Base-by-base conservation (phyloP, 2,329 filamentous ascomycete species). In the Pezicula radicicola region DNA sequence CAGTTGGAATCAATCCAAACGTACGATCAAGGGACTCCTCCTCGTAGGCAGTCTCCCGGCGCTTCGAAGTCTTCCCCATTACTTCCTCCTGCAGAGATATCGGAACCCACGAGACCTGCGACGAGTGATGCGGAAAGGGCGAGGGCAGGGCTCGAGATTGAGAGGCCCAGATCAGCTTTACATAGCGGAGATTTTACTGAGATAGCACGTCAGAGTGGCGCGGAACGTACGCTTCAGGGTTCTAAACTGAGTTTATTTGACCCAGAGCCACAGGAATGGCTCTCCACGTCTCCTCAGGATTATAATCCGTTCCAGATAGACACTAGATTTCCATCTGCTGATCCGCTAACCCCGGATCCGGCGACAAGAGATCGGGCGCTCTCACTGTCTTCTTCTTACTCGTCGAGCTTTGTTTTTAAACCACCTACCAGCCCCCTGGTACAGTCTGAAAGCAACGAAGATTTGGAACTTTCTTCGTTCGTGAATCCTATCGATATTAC, bases 351-450 rank as follows among this genome's bases (percentile, higher is more conserved):
- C 35, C 36, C 53, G 30, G 50, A 54, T 35, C 33, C 52, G 10
- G 36, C 41, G n/a, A 21, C 40, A 40, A 57, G 55, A 25, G 62
- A 59, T 46, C 57, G 61, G 55, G 64, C 64, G 36, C 85, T 86
- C 7, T 85, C 84, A 1, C 64, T 88, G 9, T 87, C 85, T 3
- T 91, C 86, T 7, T 88, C 90, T 1, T 77, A 89, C 13, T 87
- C 88, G 0, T 88, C 85, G 2, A 91, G 84, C 61, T 97, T 96
- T 67, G 79, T 88, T 30, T 88, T 96, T 55, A 88, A 93, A 70
- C 83, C 89, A 2, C 93, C 94, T 0, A 97, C 94, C 2, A 97
- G 92, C 63, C 94, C 94, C 13, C 75, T 99, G 10, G 92, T 95
- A 1, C 86, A 97, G 63, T 91, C 91, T 40, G 84, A 91, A 63